Conservation (phyloP, 805 yeast genomes). For the Brettanomyces bruxellensis region DNA sequence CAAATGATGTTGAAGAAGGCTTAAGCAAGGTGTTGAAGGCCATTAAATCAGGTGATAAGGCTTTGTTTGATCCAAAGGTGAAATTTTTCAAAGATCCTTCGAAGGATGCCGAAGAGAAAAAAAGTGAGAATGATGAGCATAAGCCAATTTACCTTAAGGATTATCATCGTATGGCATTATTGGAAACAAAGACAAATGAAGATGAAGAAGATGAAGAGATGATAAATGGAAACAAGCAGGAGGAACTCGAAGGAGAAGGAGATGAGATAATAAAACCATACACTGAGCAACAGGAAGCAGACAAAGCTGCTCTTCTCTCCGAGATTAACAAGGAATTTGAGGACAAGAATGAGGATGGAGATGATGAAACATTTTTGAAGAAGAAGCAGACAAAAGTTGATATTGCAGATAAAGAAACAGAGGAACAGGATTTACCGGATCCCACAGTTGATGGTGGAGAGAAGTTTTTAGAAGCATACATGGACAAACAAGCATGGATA, state of each 20-base stretch:
- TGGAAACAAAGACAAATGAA: conserved; percentile 41
- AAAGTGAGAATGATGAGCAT: conserved; percentile 28
- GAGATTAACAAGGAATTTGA: conserved; percentile 69
- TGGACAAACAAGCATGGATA: conserved; percentile 82
- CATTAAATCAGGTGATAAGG: conserved; percentile 56
- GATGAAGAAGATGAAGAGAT: conserved; percentile 39
- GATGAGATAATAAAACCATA: conserved; percentile 55
- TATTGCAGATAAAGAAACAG: conserved; percentile 17
- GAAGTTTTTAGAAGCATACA: conserved; percentile 63
- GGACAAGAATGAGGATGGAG: conserved; percentile 37
- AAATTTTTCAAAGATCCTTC: conserved; percentile 59
- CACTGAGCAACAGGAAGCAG: conserved; percentile 67
- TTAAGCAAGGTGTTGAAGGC: conserved; percentile 65
- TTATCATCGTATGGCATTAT: conserved; percentile 76
- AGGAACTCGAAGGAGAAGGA: conserved; percentile 28
- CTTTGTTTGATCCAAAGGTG: conserved; percentile 56
- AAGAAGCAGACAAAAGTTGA: conserved; percentile 37
- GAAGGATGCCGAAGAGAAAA: conserved; percentile 25
- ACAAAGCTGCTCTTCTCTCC: conserved; percentile 58
- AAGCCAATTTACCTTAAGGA: conserved; percentile 88
- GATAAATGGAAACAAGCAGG: conserved; percentile 21
- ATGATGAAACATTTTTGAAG: conserved; percentile 42
- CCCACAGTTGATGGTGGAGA: conserved; percentile 50
- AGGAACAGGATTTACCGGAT: conserved; percentile 47
- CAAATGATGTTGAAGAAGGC: conserved; percentile 78